phyloP scores from a whole-genome alignment of 768 basidiomycete species.

The Psilocybe subaeruginosa region DNA sequence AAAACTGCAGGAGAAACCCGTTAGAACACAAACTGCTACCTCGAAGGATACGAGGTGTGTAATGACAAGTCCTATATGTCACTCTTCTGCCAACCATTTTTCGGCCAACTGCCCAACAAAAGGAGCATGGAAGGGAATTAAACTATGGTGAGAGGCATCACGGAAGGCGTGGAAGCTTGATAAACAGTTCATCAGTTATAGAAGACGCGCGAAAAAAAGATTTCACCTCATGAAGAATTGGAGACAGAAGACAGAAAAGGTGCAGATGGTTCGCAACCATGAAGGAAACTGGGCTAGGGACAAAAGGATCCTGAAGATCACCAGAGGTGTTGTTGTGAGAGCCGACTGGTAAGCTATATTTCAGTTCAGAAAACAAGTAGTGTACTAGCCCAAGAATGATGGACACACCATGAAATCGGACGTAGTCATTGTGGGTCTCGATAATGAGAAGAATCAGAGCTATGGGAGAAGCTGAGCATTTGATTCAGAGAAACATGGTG shows the following conservation, averaged over 20 bases:
- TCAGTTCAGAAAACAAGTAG: slow-evolving; percentile 27
- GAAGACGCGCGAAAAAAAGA: slow-evolving; percentile 1
- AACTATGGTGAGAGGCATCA: slow-evolving; percentile 52
- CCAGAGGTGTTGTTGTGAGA: slow-evolving; percentile 64
- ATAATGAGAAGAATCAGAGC: slow-evolving; percentile 67
- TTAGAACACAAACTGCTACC: too few relatives aligned
- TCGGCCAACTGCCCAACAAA: slow-evolving; percentile 68
- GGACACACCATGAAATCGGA: slow-evolving; percentile 19
- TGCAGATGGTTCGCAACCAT: slow-evolving; percentile 48
- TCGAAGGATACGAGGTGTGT: not conserved
- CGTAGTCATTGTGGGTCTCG: slow-evolving; percentile 52
- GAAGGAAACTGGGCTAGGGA: slow-evolving; percentile 50
- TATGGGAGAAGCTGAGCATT: slow-evolving; percentile 23
- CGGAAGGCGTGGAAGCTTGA: slow-evolving; percentile 52
- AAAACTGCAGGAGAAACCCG: too few relatives aligned
- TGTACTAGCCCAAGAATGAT: not conserved
- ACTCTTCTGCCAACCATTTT: slow-evolving; percentile 50
- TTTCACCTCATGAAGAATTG: slow-evolving; percentile 61
- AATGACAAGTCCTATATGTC: not conserved
- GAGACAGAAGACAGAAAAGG: slow-evolving; percentile 33
- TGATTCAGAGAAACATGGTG: not conserved
- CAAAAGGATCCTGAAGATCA: slow-evolving; percentile 57
- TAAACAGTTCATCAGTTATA: not conserved
- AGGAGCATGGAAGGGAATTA: slow-evolving; percentile 65
- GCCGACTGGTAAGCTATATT: slow-evolving; percentile 83